phyloP scores from a whole-genome alignment of 768 basidiomycete genomes.

The Chiua virens region DNA sequence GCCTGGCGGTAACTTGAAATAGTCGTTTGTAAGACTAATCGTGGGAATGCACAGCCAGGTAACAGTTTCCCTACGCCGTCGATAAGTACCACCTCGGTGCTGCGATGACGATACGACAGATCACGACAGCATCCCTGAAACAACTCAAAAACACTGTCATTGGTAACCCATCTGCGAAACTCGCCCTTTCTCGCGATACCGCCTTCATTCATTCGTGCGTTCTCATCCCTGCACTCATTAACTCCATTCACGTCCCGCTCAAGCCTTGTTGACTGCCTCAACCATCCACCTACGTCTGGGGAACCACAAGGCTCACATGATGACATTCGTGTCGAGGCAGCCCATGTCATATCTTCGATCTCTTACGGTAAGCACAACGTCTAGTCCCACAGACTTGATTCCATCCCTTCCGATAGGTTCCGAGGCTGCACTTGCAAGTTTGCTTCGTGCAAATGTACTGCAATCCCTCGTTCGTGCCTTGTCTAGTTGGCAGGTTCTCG shows the following conservation, averaged over 20 bases:
- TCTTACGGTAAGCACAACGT: slow-evolving; percentile 52
- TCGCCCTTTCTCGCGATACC: slow-evolving; percentile 54
- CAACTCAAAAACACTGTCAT: slow-evolving; percentile 74
- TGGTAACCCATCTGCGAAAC: slow-evolving; percentile 75
- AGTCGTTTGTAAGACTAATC: neutral
- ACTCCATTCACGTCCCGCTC: neutral
- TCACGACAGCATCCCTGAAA: slow-evolving; percentile 47
- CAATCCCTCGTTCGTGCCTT: slow-evolving; percentile 64
- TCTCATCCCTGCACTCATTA: neutral
- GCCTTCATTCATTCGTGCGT: slow-evolving; percentile 56
- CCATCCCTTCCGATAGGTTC: slow-evolving; percentile 45
- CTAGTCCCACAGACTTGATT: neutral
- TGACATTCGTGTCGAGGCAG: slow-evolving; percentile 67
- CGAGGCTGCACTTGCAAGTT: slow-evolving; percentile 53
- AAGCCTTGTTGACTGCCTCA: slow-evolving; percentile 65
- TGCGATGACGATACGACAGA: slow-evolving; percentile 33
- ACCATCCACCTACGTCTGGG: slow-evolving; percentile 35
- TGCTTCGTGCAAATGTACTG: slow-evolving; percentile 58
- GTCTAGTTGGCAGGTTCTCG: slow-evolving; percentile 38
- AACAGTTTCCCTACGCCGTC: neutral
- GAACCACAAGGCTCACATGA: slow-evolving; percentile 42
- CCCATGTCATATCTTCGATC: slow-evolving; percentile 72
- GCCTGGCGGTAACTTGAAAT: too few relatives aligned
- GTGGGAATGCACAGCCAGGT: neutral
- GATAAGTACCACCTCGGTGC: neutral